Evolutionary conservation across 1,139 yeast species (phyloP), one percentile per base, ranked within the genome.

Genomic region (Fermentozyma sake): DNA sequence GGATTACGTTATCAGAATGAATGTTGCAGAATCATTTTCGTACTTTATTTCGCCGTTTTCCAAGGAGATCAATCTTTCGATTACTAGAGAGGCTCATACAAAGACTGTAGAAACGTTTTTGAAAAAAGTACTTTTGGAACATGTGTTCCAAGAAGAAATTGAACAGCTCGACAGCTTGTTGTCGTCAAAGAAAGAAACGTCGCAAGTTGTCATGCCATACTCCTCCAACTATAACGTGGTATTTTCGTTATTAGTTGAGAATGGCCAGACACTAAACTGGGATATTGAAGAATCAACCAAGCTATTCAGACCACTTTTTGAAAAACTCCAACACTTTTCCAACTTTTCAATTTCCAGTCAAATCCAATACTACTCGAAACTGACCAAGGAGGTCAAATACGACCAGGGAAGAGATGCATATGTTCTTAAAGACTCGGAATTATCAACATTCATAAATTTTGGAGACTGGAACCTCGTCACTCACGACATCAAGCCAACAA

Each of bases 341-440:
- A 79, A 82, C 40, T 76, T 89, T 47, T 72, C 91, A 2, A 64
- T 89, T 12, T 91, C 84, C 40, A 69, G 94, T 2, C 95, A 86
- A 48, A 70, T 84, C 23, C 84, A 81, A 37, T 81, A 81, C 52
- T 85, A 76, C 48, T 72, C 82, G 3, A 52, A 57, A 21, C 52
- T 72, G 14, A 44, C 61, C 9, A 43, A 45, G 14, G 46, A 48
- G 4, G 59, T 62, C 2, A 37, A 33, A 13, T 49, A 33, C 22
- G 47, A 54, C 27, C 55, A 51, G 25, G 42, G 40, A 1, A 32
- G 34, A 15, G 56, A 63, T 14, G 41, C 63, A 5, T 64, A 59
- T 23, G 32, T 64, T 2, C 48, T 76, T 14, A 51, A 55, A 12
- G 60, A 58, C 22, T 40, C 55, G 7, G 77, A 78, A 28, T 66